These are phyloP conservation scores for Lodderomyces parapsilosis DNA, from an alignment of 1,139 yeast genomes.

Conservation along the genomic window DNA sequence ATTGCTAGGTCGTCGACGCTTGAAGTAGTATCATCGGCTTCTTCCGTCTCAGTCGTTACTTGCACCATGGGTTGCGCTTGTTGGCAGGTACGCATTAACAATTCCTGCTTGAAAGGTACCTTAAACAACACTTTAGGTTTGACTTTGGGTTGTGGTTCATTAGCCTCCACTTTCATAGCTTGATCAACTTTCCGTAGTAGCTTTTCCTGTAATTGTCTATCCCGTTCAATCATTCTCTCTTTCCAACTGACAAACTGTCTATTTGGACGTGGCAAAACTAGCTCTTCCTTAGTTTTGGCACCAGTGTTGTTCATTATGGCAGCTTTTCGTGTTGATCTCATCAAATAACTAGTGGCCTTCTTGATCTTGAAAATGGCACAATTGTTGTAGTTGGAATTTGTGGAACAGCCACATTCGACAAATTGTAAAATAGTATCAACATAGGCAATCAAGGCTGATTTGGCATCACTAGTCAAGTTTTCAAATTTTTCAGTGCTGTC, in stretches of 20 bases:
- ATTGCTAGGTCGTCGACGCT: constrained; percentile 14
- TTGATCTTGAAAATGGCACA: constrained; percentile 63
- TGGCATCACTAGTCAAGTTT: constrained; percentile 47
- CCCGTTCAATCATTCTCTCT: constrained; percentile 33
- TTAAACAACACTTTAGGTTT: constrained; percentile 18
- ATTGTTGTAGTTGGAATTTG: constrained; percentile 32
- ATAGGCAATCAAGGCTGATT: constrained; percentile 55
- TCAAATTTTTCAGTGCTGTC: constrained; percentile 43
- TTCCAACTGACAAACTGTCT: constrained; percentile 41
- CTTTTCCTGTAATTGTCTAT: constrained; percentile 15
- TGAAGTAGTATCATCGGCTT: background rate
- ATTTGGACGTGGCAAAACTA: constrained; percentile 32
- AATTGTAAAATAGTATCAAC: constrained; percentile 56
- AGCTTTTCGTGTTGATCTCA: constrained; percentile 57
- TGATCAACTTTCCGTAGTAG: constrained; percentile 2
- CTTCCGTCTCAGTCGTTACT: background rate
- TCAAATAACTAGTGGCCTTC: constrained; percentile 56
- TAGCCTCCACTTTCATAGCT: background rate
- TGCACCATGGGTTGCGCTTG: background rate
- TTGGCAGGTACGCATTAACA: constrained; percentile 9
- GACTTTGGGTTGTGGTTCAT: constrained; percentile 8
- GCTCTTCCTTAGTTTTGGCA: constrained; percentile 41
- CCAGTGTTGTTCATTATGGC: constrained; percentile 41
- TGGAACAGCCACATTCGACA: constrained; percentile 71
- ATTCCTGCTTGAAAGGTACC: constrained; percentile 24